phyloP scores from a whole-genome alignment of 164 flowering plant species.

The Magnolia officinalis region DNA sequence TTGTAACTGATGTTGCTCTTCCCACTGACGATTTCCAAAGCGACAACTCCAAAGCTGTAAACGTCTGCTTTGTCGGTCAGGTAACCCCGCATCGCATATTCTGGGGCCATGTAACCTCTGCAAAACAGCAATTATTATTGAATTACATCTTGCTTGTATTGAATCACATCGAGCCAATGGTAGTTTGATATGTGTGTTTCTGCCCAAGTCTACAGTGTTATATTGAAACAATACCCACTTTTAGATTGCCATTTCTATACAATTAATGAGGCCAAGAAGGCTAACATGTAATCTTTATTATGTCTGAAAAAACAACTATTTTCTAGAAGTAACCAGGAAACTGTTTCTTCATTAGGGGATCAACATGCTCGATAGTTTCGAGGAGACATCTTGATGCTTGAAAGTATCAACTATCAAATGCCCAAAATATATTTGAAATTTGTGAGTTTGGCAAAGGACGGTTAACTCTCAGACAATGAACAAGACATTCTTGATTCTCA shows the following conservation, averaged over 20 bases:
- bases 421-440: neutral
- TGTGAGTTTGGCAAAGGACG: neutral
- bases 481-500: neutral
- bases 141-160: neutral
- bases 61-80: conserved; percentile 57
- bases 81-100: conserved; percentile 58
- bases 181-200: no score
- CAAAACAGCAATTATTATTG: conserved; percentile 2
- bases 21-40: conserved; percentile 53
- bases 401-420: neutral
- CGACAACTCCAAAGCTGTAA: conserved; percentile 60
- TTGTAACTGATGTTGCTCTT: conserved; percentile 30
- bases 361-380: neutral
- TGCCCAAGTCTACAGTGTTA: no score
- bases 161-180: no score
- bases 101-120: conserved; percentile 76
- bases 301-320: no score
- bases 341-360: neutral
- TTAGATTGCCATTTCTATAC: neutral
- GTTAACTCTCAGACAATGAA: neutral
- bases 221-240: no score
- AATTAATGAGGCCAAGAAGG: neutral
- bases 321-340: neutral
- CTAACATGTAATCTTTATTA: neutral
- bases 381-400: neutral